Conservation (phyloP, 441 rosid species). For the Croton setiger region DNA sequence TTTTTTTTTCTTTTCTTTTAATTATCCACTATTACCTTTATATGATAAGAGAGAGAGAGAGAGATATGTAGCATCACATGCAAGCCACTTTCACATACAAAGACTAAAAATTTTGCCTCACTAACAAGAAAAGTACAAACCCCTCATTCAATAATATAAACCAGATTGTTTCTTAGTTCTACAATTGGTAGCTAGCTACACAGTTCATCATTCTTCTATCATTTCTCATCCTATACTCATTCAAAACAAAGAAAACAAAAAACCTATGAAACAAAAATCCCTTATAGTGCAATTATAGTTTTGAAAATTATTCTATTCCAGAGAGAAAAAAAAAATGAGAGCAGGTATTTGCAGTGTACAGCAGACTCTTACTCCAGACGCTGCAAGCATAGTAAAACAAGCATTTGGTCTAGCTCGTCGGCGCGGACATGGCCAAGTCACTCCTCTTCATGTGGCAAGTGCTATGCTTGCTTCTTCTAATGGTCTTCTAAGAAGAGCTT, state of each 20-base stretch:
- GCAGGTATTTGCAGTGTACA: slow-evolving; percentile 53
- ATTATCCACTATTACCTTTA: slow-evolving; percentile 32
- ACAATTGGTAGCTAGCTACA: neutral
- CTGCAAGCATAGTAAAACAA: slow-evolving; percentile 49
- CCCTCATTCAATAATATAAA: slow-evolving; percentile 22
- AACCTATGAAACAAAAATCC: slow-evolving; percentile 12
- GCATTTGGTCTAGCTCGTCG: slow-evolving; percentile 55
- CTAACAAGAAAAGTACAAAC: slow-evolving; percentile 61
- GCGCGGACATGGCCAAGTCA: slow-evolving; percentile 76
- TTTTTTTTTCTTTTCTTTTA: slow-evolving; percentile 5
- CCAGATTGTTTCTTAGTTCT: slow-evolving; percentile 9
- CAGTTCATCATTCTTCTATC: neutral
- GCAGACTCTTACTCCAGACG: slow-evolving; percentile 56
- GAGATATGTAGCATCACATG: slow-evolving; percentile 46
- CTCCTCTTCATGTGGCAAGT: slow-evolving; percentile 76
- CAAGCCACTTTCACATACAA: slow-evolving; percentile 48
- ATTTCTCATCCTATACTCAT: neutral
- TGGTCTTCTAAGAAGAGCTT: slow-evolving; percentile 59
- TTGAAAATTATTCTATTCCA: too few relatives aligned
- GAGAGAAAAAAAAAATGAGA: slow-evolving; percentile 39
- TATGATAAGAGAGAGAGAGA: slow-evolving; percentile 22
- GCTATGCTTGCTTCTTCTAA: slow-evolving; percentile 55
- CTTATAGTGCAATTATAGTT: neutral
- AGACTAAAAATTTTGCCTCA: slow-evolving; percentile 35
- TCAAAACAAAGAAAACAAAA: too few relatives aligned